Conservation (phyloP, 176 grass and related monocot species). For the Sorghum bicolor region Sorghum_bicolor_NCBIv3 NC_012878.2:52643501-52644000, state of each 20-base stretch:
- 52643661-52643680: slow-evolving; percentile 42
- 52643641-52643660: slow-evolving; percentile 10
- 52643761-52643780: neutral
- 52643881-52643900: neutral
- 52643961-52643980: neutral
- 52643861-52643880: neutral
- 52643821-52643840: neutral
- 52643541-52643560: slow-evolving; percentile 22
- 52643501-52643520: slow-evolving; percentile 14
- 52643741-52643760: neutral
- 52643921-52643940: slow-evolving; percentile 19
- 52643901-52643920: neutral
- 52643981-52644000: neutral
- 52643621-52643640: neutral
- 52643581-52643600: neutral
- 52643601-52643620: slow-evolving; percentile 1
- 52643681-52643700: neutral
- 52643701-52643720: slow-evolving; percentile 9
- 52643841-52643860: neutral
- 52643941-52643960: slow-evolving; percentile 15
- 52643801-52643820: neutral
- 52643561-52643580: slow-evolving; percentile 34
- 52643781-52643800: too few species aligned
- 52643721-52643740: neutral
- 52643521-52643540: neutral